phyloP scores from a whole-genome alignment of 2,329 filamentous ascomycete species.

The Fragosphaeria purpurea region DNA sequence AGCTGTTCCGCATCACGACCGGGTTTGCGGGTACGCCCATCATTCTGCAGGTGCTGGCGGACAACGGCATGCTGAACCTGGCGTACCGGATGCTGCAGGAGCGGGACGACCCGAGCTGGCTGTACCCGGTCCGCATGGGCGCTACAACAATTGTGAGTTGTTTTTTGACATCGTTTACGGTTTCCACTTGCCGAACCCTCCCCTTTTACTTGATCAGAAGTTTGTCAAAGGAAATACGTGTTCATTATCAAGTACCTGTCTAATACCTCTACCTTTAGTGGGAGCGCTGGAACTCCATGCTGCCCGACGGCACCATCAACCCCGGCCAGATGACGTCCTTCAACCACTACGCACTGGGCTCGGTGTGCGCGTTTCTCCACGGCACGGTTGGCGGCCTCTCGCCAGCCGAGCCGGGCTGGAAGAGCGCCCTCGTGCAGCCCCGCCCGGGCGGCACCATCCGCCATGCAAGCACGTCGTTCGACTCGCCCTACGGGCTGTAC shows the following conservation, averaged over 20 bases:
- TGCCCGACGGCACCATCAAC: slow-evolving; percentile 26
- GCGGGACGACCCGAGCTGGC: slow-evolving; percentile 23
- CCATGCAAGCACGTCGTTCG: neutral
- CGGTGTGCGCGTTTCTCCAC: slow-evolving; percentile 28
- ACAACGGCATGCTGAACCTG: slow-evolving; percentile 14
- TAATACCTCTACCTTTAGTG: slow-evolving; percentile 15
- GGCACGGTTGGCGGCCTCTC: slow-evolving; percentile 21
- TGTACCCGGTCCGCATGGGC: slow-evolving; percentile 28
- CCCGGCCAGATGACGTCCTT: slow-evolving; percentile 29
- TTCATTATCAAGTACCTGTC: too few species aligned
- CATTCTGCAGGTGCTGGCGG: slow-evolving; percentile 11
- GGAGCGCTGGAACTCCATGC: slow-evolving; percentile 31
- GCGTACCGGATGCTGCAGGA: slow-evolving; percentile 25
- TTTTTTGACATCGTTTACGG: too few species aligned
- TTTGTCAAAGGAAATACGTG: too few species aligned
- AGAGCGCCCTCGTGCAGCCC: slow-evolving; percentile 16
- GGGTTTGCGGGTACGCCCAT: slow-evolving; percentile 18
- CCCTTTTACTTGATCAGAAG: too few species aligned
- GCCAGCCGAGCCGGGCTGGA: slow-evolving; percentile 21
- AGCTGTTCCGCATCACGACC: slow-evolving; percentile 12
- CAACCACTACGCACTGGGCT: slow-evolving; percentile 30
- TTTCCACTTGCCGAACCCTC: too few species aligned
- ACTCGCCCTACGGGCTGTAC: slow-evolving; percentile 6
- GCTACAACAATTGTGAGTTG: slow-evolving; percentile 20
- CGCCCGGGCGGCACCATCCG: slow-evolving; percentile 4